Percentiles rank a stretch among this genome's conserved stretches.
Evolutionary conservation across 2,329 filamentous ascomycete genomes (phyloP).

Genomic region (Alternaria atra): DNA sequence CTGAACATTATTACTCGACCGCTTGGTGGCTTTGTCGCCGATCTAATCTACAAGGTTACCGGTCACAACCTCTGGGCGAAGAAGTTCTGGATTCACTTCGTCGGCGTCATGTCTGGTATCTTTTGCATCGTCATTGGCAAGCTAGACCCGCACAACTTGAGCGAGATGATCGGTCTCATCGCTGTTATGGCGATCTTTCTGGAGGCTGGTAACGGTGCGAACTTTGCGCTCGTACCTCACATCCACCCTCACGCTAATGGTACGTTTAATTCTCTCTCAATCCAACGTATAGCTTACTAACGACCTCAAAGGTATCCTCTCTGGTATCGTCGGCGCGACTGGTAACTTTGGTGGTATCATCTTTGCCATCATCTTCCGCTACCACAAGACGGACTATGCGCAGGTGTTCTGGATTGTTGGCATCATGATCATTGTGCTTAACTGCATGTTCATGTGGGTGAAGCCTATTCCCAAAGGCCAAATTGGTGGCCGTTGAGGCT

Average conservation of each 20-base stretch:
- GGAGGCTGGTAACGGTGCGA: conserved; percentile 85
- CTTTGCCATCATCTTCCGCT: conserved; percentile 85
- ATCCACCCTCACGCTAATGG: conserved; percentile 86
- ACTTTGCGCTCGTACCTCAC: conserved; percentile 87
- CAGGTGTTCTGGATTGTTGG: conserved; percentile 85
- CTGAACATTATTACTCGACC: conserved; percentile 75
- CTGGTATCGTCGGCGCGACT: conserved; percentile 78
- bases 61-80: conserved; percentile 67
- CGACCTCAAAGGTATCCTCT: conserved; percentile 63
- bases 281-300: conserved; percentile 19
- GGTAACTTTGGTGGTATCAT: conserved; percentile 88
- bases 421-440: conserved; percentile 74
- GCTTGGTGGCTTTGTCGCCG: conserved; percentile 68
- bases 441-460: conserved; percentile 72
- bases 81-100: conserved; percentile 67
- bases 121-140: conserved; percentile 71
- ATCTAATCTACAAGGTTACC: conserved; percentile 63
- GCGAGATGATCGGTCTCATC: conserved; percentile 78
- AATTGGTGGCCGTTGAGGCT: conserved; percentile 54
- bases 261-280: conserved; percentile 30
- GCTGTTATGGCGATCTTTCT: conserved; percentile 82
- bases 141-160: conserved; percentile 67
- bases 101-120: conserved; percentile 65
- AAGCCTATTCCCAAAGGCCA: conserved; percentile 65
- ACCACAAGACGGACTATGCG: conserved; percentile 72